phyloP scores from a whole-genome alignment of 148 eudicot species.

The Rhododendron molle region DNA sequence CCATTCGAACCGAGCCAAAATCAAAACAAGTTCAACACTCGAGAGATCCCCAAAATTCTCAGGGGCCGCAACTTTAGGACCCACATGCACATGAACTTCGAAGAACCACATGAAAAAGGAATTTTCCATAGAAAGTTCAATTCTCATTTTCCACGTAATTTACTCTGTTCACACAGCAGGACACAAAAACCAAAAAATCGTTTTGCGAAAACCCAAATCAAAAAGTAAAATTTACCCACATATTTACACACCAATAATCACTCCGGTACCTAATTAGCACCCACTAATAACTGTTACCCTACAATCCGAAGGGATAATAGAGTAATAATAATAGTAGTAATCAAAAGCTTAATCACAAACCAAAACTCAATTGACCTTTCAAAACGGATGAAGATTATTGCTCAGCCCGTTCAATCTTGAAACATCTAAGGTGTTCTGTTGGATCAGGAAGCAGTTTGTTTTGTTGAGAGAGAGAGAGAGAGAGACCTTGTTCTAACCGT shows the following conservation, averaged over 20 bases:
- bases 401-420: slow-evolving; percentile 55
- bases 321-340: background rate
- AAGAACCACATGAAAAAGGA: background rate
- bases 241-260: background rate
- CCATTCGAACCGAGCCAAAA: background rate
- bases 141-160: background rate
- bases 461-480: no score
- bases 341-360: background rate
- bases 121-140: background rate
- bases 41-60: no score
- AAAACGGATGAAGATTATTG: slow-evolving; percentile 40
- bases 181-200: background rate
- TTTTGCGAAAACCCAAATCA: background rate
- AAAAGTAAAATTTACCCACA: background rate
- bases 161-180: background rate
- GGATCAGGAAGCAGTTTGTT: no score
- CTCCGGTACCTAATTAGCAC: background rate
- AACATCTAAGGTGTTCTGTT: no score
- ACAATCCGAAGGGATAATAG: background rate
- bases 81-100: background rate
- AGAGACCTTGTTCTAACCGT: no score
- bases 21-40: no score
- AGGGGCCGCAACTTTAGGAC: no score
- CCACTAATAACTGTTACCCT: background rate
- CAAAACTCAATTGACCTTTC: background rate